Base-by-base conservation (phyloP, 2,329 filamentous ascomycete species). In the Paraphoma chrysanthemicola region DNA sequence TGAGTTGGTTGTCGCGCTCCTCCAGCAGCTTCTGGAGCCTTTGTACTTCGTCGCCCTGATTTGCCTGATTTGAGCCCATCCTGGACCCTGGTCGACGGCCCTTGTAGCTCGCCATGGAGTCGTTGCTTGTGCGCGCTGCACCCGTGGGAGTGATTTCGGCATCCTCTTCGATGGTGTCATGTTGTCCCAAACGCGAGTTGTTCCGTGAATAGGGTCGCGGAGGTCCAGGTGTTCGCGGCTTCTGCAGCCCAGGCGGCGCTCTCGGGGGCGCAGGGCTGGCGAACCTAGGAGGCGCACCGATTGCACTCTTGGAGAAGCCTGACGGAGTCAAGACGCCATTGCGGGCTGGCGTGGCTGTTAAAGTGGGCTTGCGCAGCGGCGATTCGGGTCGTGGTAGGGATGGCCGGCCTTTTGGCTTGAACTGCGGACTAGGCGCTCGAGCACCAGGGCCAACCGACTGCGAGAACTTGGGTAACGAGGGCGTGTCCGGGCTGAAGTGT, bases 351-450 rank as follows among this genome's bases (percentile, higher is more conserved):
- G 79, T 64, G 57, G 81, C 65, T 23, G 65, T 57, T 38, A 70
- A 48, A 33, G 57, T 68, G 14, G 70, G 72, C 67, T 86, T 89
- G 64, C 90, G 88, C 36, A 91, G 82, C 3, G 94, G 95, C 2
- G 94, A 97, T 62, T 97, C 93, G 5, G 95, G 91, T 30, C 93
- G 90, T 50, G 91, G 87, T n/a, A 97, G 81, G 1, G 93, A 96
- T 8, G 89, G 88, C 55, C 93, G 87, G 44, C 87, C 79, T 65
- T 86, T 88, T 5, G 85, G 80, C 74, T 91, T 93, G 67, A 88
- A 86, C 46, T 86, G 81, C 2, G 93, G 91, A 69, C 90, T 94
- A 23, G 88, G 75, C 29, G 89, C 87, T 71, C 90, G 85, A 28
- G 75, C 78, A 41, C 87, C 86, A 6, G 91, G 90, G 1, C 93